Evolutionary conservation across 176 grass and related monocot genomes (phyloP), one percentile per base, ranked within the genome.

Genomic region (Alloteropsis semialata): DNA sequence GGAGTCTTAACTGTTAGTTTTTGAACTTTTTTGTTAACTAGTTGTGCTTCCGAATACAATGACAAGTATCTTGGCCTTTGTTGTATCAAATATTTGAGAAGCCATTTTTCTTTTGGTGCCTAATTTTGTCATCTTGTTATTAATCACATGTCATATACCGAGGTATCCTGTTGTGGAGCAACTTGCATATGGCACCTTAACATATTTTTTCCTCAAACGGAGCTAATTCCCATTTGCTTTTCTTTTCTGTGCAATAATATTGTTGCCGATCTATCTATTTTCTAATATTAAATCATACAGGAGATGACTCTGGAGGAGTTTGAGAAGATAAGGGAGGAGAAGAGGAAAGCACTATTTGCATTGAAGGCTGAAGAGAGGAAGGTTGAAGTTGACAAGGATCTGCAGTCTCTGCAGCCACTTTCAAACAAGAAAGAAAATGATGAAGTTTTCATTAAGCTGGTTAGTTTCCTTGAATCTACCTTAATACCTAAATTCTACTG

Each of bases 241-340:
- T 11, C 17, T 38, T 49, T 44, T 70, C 0, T 76, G 17, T 76
- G 16, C 46, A 60, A 19, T 46, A n/a, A 6, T 24, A 66, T 73
- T 18, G 5, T 15, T 10, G 4, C 64, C 72, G 21, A 69, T 61
- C 15, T 76, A 21, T 39, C 4, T 60, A 22, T 5, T 15, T 82
- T 77, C 12, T 56, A 57, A 80, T 84, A 89, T 84, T 80, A 19
- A 72, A 54, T 44, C 50, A 44, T 60, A 10, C 59, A 98, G 95
- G 95, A 98, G 69, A 98, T 92, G 92, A 98, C 92, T 46, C 80
- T 95, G 42, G 92, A 98, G 45, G 95, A 98, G 72, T 98, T 80
- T 82, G 95, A 98, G 72, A 98, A 98, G 81, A 48, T 98, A 62
- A 88, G 58, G 65, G 95, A 95, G 82, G 92, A 98, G 75, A 93